Base-by-base conservation (phyloP, 2,329 filamentous ascomycete genomes). In the Colletotrichum sidae region DNA sequence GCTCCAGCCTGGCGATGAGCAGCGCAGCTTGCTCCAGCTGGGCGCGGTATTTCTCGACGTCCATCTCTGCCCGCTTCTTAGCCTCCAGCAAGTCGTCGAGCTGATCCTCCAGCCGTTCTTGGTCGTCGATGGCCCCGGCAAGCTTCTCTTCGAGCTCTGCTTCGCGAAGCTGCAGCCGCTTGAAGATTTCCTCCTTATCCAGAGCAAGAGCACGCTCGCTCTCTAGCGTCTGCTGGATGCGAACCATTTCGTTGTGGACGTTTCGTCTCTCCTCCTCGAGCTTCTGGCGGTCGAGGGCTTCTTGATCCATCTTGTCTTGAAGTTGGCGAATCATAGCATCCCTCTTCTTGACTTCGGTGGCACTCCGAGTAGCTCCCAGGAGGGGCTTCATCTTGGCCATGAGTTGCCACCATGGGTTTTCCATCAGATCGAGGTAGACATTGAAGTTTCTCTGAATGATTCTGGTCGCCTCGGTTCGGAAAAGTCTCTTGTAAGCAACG, bases 101-200 rank as follows among this genome's bases (percentile, higher is more conserved):
- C 75, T 99, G 94, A 68, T 97, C 94, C 77, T 99, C 96, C 1
- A 99, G 86, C 58, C 90, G 90, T 74, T 98, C 95, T 75, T 98
- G 95, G 71, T 99, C 96, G 25, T 97, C 92, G 65, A 98, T 88
- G 37, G 95, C 95, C 44, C 92, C 95, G 42, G 93, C 88, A 35
- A 99, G 86, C 80, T 98, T 97, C 73, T 99, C 96, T 56, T 91
- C 92, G 4, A 99, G 86, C 75, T 99, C 95, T 10, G 89, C 86
- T 78, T 99, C 96, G n/a, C 96, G 91, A 57, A 90, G 82, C 74
- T 97, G 96, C 25, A 99, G 84, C n/a, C 96, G 89, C 75, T 95
- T 96, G 83, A 98, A 99, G 66, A 99, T 99, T 73, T 99, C 96
- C 75, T 99, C 96, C 76, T 99, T 99, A 78, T 99, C 96, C 6